phyloP scores from a whole-genome alignment of 306 rosid genomes.

The Acacia melanoxylon region DNA sequence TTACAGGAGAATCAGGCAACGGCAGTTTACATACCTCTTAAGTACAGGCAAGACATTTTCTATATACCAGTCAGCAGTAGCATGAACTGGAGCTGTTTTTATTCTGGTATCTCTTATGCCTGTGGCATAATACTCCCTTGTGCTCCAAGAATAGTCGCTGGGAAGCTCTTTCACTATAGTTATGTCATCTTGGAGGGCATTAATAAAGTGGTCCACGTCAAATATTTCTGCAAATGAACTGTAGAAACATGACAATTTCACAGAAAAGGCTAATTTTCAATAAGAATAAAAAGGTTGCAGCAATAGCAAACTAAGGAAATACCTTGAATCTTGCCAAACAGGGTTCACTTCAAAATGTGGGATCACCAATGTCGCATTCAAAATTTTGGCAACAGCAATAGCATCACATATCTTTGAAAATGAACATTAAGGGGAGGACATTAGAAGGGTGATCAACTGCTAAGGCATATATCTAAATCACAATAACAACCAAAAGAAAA shows the following conservation, averaged over 20 bases:
- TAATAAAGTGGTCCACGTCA: slow-evolving; percentile 91
- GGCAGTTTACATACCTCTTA: slow-evolving; percentile 52
- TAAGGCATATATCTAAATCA: slow-evolving; percentile 9
- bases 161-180: slow-evolving; percentile 84
- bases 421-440: background rate
- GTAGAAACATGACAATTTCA: slow-evolving; percentile 34
- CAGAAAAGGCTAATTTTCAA: slow-evolving; percentile 4
- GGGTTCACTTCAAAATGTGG: slow-evolving; percentile 93
- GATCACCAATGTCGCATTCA: slow-evolving; percentile 84
- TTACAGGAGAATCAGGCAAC: background rate
- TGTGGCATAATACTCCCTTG: slow-evolving; percentile 86
- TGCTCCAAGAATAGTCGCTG: slow-evolving; percentile 75
- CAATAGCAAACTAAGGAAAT: slow-evolving; percentile 24
- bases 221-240: slow-evolving; percentile 92
- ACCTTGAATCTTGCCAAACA: slow-evolving; percentile 98
- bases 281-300: slow-evolving; percentile 6
- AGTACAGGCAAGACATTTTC: slow-evolving; percentile 80
- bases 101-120: slow-evolving; percentile 86
- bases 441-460: slow-evolving; percentile 26
- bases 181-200: slow-evolving; percentile 68
- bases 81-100: slow-evolving; percentile 93
- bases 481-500: background rate
- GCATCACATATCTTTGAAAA: slow-evolving; percentile 85
- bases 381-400: slow-evolving; percentile 89
- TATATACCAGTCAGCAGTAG: slow-evolving; percentile 86